These are phyloP conservation scores for Acanthamoeba triangularis DNA, from an alignment of 208 protist genomes.

Conservation along the genomic window DNA sequence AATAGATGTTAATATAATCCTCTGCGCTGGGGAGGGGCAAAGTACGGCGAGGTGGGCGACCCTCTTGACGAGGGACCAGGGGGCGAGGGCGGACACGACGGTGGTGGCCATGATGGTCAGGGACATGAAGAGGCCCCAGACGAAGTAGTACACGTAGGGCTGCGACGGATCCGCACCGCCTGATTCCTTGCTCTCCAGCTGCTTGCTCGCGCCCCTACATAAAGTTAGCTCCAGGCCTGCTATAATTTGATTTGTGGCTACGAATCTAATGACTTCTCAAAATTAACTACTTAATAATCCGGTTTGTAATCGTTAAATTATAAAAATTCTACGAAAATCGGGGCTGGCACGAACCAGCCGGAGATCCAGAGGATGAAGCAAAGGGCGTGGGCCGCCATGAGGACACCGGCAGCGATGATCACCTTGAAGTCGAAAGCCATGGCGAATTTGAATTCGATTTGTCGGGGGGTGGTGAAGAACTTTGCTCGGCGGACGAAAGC, in stretches of 20 bases:
- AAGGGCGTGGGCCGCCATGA: background rate
- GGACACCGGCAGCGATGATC: constrained; percentile 10
- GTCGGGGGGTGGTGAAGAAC: background rate
- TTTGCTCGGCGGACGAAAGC: background rate
- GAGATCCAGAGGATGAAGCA: constrained; percentile 4
- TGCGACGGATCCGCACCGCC: background rate
- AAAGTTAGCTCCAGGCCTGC: background rate
- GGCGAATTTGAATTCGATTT: background rate
- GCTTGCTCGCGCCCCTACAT: constrained; percentile 21
- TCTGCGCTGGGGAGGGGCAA: background rate
- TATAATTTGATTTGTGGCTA: background rate
- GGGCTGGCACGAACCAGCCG: background rate
- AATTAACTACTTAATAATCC: too few relatives aligned
- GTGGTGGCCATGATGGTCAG: constrained; percentile 33
- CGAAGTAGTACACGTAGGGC: constrained; percentile 8
- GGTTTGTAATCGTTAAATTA: background rate
- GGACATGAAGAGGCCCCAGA: constrained; percentile 24
- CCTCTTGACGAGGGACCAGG: background rate
- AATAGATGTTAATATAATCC: background rate
- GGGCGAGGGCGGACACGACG: background rate
- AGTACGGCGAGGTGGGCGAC: background rate
- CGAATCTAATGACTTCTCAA: background rate
- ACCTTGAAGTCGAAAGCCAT: constrained; percentile 36
- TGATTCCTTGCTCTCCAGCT: background rate
- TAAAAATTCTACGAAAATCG: background rate